Percentiles rank a stretch among this genome's conserved stretches.
These are phyloP conservation scores for Letharia lupina DNA, from an alignment of 495 filamentous ascomycete genomes.

Conservation along the genomic window DNA sequence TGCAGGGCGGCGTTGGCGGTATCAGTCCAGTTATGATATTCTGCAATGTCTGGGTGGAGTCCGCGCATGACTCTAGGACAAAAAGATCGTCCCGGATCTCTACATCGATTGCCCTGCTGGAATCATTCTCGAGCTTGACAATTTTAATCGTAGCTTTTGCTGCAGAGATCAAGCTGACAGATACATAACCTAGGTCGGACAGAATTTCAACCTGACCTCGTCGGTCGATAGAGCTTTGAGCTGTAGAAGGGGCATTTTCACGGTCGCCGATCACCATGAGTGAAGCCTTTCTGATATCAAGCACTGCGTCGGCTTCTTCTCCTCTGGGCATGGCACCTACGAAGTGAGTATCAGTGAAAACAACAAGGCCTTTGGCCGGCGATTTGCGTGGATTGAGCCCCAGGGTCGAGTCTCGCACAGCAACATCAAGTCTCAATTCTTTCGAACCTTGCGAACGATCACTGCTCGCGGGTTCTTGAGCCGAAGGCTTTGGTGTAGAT, in stretches of 20 bases:
- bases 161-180: constrained; percentile 74
- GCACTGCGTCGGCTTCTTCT: constrained; percentile 47
- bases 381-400: constrained; percentile 78
- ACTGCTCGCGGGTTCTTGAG: constrained; percentile 20
- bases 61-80: constrained; percentile 89
- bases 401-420: constrained; percentile 67
- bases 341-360: constrained; percentile 68
- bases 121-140: constrained; percentile 40
- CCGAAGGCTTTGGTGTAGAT: constrained; percentile 16
- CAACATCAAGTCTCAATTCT: constrained; percentile 60
- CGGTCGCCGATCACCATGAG: constrained; percentile 77
- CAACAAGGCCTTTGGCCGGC: constrained; percentile 62
- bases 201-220: constrained; percentile 57
- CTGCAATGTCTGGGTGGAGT: constrained; percentile 91
- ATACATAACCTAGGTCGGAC: constrained; percentile 66
- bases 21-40: constrained; percentile 69
- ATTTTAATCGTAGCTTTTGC: constrained; percentile 58
- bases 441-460: constrained; percentile 29
- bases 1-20: constrained; percentile 72
- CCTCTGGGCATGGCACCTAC: constrained; percentile 52
- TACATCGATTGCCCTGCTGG: constrained; percentile 61
- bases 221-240: constrained; percentile 40
- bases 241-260: constrained; percentile 38
- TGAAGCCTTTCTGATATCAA: constrained; percentile 69
- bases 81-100: constrained; percentile 78